Percentiles rank a stretch among this genome's conserved stretches.
Conservation (phyloP, 805 yeast species). For the Nakazawaea sp. region DNA sequence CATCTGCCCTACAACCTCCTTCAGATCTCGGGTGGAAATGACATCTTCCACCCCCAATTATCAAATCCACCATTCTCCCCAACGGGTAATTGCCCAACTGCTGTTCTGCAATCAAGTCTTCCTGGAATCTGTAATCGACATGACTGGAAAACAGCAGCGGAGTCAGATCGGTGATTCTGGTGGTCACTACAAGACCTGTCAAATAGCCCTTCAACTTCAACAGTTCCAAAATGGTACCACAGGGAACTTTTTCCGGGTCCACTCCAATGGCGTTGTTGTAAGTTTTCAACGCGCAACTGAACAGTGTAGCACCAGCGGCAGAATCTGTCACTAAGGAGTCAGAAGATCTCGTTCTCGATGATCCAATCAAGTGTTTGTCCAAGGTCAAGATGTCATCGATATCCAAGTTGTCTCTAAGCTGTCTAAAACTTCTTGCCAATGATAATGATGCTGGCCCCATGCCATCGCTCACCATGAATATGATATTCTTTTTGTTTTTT, state of each 20-base stretch:
- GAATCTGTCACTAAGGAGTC: slow-evolving; percentile 82
- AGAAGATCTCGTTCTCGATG: slow-evolving; percentile 77
- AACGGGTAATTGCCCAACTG: slow-evolving; percentile 77
- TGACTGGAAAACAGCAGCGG: slow-evolving; percentile 89
- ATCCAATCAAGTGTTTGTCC: slow-evolving; percentile 71
- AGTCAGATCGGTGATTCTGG: slow-evolving; percentile 90
- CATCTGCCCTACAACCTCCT: slow-evolving; percentile 70
- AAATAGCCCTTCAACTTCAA: slow-evolving; percentile 72
- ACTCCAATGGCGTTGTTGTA: slow-evolving; percentile 95
- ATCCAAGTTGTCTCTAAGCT: slow-evolving; percentile 46
- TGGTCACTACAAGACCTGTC: slow-evolving; percentile 90
- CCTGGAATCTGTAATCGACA: slow-evolving; percentile 67
- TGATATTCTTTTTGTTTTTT: slow-evolving; percentile 56
- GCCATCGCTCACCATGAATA: slow-evolving; percentile 91
- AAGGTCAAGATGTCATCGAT: slow-evolving; percentile 50
- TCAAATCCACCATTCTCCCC: slow-evolving; percentile 74
- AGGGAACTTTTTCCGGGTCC: slow-evolving; percentile 56
- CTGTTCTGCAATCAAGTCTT: slow-evolving; percentile 81
- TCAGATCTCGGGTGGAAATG: slow-evolving; percentile 56
- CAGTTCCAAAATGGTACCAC: slow-evolving; percentile 87
- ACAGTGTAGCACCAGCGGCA: slow-evolving; percentile 97
- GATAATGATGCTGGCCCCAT: slow-evolving; percentile 89
- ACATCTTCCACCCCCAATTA: slow-evolving; percentile 89
- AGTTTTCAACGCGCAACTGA: slow-evolving; percentile 74
- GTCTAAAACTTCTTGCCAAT: slow-evolving; percentile 70